Evolutionary conservation across 345 rosid species (phyloP).

Genomic region (Lumnitzera racemosa): DNA sequence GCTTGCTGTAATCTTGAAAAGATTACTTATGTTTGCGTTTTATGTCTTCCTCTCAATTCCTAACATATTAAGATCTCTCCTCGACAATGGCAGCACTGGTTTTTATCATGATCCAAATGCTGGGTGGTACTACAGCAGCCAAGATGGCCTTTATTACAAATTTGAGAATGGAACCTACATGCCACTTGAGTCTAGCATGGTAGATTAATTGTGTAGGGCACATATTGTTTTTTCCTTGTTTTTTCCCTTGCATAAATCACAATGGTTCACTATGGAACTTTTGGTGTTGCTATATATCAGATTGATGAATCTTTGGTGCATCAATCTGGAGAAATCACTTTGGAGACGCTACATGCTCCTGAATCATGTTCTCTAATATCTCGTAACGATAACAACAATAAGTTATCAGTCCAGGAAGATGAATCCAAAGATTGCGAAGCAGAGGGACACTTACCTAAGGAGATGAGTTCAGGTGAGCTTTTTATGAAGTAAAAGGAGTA

Average conservation of each 20-base stretch:
- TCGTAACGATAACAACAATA: slow-evolving; percentile 8
- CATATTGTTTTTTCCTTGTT: not conserved
- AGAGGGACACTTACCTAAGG: slow-evolving; percentile 9
- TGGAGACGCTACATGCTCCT: slow-evolving; percentile 19
- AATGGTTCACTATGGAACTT: not conserved
- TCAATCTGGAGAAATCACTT: slow-evolving; percentile 11
- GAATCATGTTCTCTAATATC: slow-evolving; percentile 13
- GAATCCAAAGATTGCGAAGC: slow-evolving; percentile 17
- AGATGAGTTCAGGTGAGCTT: slow-evolving; percentile 23
- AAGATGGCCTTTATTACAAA: slow-evolving; percentile 73
- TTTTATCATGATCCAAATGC: slow-evolving; percentile 79
- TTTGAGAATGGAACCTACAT: slow-evolving; percentile 70
- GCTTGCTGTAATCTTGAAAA: too few relatives aligned
- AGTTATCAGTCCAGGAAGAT: slow-evolving; percentile 6
- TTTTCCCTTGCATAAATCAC: not conserved
- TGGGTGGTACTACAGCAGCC: slow-evolving; percentile 85
- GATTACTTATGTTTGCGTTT: not conserved
- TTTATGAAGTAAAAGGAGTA: not conserved
- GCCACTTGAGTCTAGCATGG: slow-evolving; percentile 40
- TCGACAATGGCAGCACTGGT: slow-evolving; percentile 50
- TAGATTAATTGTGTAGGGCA: slow-evolving; percentile 2
- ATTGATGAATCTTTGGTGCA: slow-evolving; percentile 15
- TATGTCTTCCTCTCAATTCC: not conserved
- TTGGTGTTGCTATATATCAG: slow-evolving; percentile 7
- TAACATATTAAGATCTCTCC: too few relatives aligned